Conservation (phyloP, 176 grass and related monocot genomes). For the Lolium perenne region DNA sequence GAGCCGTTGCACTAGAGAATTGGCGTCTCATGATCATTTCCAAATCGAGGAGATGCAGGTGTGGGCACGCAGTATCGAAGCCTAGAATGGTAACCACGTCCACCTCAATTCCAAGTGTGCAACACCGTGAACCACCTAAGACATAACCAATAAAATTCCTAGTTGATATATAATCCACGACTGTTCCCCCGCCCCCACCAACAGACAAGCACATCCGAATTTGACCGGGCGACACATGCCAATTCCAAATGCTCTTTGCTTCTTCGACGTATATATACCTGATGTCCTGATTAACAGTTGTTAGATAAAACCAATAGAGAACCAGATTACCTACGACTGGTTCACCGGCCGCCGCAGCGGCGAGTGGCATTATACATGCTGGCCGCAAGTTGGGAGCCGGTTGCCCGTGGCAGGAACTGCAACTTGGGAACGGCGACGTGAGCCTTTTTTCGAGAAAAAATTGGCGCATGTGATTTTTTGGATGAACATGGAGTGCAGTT, state of each 20-base stretch:
- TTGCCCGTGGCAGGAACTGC: not conserved
- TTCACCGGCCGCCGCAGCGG: not conserved
- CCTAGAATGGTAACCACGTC: not conserved
- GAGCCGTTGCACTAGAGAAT: too few relatives aligned
- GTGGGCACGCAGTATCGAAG: not conserved
- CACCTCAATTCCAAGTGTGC: not conserved
- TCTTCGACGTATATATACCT: not conserved
- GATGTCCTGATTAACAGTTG: not conserved
- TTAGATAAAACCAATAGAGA: too few relatives aligned
- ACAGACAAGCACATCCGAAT: not conserved
- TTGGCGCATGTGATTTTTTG: not conserved
- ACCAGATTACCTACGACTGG: not conserved
- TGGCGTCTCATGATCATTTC: constrained; percentile 2
- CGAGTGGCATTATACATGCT: not conserved
- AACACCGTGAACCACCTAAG: too few relatives aligned
- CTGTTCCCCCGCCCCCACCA: not conserved
- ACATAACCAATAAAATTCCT: not conserved
- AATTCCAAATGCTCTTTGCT: not conserved
- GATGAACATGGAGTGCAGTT: not conserved
- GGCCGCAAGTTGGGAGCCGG: not conserved
- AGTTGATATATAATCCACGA: not conserved
- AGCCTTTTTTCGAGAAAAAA: too few relatives aligned
- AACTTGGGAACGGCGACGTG: not conserved
- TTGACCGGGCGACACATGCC: not conserved
- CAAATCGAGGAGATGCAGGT: constrained; percentile 12